Evolutionary conservation across 2,329 filamentous ascomycete species (phyloP), one percentile per base, ranked within the genome.

Genomic region (Diaporthe sp.): DNA sequence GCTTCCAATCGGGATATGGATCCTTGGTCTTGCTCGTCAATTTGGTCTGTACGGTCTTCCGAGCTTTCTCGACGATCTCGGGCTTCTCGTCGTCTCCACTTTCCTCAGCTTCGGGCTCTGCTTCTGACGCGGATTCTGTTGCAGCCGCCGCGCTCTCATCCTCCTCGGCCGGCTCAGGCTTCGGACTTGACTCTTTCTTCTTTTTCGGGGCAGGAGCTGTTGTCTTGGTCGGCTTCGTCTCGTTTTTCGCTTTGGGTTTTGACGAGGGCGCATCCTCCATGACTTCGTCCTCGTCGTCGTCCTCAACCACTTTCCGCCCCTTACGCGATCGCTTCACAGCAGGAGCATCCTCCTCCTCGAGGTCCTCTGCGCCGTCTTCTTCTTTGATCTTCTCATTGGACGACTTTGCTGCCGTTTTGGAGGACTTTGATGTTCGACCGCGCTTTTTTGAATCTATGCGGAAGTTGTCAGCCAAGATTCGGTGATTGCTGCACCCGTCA

Each of bases 1-100:
- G 86, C 82, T 95, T 94, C 97, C 97, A 99, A 83, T 99, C 96
- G 0, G 96, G 96, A 83, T 96, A 98, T n/a, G 94, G 92, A 80
- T 97, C 94, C 77, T 95, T 93, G 52, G 84, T 87, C 69, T 89
- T 90, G 25, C 57, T 50, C 50, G 90, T 86, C 74, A 98, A 85
- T 64, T 92, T 94, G 12, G 91, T 91, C 82, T 98, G 95, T 15
- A 96, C 90, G 82, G 95, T 94, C 82, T 96, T 91, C 58, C 94
- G 92, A 61, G 92, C 92, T 83, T 97, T 96, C 55, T 91, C 92
- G 67, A 91, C 91, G 61, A 92, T 83, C 77, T 93, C 91, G 2
- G 95, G 92, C 80, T 94, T 94, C 79, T 94, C 87, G 38, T 68
- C 90, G 68, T 87, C 87, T 12, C 89, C 88, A 30, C 89, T 86